These are phyloP conservation scores for Oryza officinalis DNA, from an alignment of 176 grass and related monocot genomes.

Conservation along the genomic window DNA sequence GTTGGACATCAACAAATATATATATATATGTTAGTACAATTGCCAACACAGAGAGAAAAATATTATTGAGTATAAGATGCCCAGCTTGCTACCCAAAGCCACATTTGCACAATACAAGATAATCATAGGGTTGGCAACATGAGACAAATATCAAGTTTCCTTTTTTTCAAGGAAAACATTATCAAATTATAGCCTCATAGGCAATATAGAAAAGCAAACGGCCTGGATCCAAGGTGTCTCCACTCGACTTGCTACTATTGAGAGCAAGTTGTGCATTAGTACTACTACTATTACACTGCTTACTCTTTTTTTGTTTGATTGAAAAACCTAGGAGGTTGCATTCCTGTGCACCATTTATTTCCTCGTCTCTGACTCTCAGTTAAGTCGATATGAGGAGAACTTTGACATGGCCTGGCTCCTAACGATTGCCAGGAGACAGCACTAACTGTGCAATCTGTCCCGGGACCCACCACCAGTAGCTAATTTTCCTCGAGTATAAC, in stretches of 20 bases:
- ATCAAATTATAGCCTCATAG: not conserved
- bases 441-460: not conserved
- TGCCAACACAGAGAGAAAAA: not conserved
- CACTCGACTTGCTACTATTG: conserved; percentile 21
- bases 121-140: conserved; percentile 25
- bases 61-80: not conserved
- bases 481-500: not conserved
- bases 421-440: conserved; percentile 5
- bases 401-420: conserved; percentile 21
- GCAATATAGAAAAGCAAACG: not conserved
- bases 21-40: not conserved
- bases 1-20: not conserved
- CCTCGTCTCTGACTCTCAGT: not conserved
- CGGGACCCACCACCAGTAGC: conserved; percentile 19
- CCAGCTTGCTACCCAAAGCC: not conserved
- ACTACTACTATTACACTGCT: not conserved
- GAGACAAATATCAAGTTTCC: not conserved
- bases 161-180: not conserved
- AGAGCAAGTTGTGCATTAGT: not conserved
- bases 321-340: conserved; percentile 42
- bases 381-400: not conserved
- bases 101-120: not conserved
- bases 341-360: not conserved
- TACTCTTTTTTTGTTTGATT: not conserved
- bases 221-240: not conserved